Evolutionary conservation across 352 stramenopile genomes (phyloP).

Genomic region (Globisporangium spinosum): DNA sequence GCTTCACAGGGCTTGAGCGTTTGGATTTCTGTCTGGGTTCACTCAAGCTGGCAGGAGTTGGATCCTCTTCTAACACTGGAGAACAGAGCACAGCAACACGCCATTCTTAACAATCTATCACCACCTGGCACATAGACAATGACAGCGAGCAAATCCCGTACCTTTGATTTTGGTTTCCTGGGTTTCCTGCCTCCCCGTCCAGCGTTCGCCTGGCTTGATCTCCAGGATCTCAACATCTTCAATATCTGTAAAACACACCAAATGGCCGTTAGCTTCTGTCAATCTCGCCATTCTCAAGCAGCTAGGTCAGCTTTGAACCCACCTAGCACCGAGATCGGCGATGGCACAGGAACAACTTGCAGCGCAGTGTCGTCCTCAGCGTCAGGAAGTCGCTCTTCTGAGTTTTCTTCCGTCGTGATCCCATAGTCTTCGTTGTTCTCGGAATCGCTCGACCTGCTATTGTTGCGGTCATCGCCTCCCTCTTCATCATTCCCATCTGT

Average conservation of each 20-base stretch:
- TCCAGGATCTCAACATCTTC: background rate
- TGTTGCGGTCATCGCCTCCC: background rate
- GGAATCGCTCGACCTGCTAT: background rate
- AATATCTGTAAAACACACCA: background rate
- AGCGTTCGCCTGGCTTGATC: background rate
- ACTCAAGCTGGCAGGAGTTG: background rate
- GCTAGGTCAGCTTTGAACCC: background rate
- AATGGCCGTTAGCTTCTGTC: background rate
- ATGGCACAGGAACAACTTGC: background rate
- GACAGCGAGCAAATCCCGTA: background rate
- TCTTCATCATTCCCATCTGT: background rate
- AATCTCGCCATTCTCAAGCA: background rate
- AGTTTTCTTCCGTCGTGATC: conserved; percentile 14
- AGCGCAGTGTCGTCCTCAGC: background rate
- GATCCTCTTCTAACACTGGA: background rate
- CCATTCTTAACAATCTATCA: background rate
- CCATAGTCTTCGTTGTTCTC: conserved; percentile 10
- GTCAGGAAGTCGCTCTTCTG: conserved; percentile 4
- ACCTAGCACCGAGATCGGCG: background rate
- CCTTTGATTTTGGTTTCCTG: background rate
- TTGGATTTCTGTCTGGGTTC: background rate
- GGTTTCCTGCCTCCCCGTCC: background rate
- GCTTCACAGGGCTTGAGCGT: background rate
- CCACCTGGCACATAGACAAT: background rate
- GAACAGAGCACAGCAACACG: background rate